Conservation (phyloP, 208 protist species). For the Leishmania mexicana region DNA sequence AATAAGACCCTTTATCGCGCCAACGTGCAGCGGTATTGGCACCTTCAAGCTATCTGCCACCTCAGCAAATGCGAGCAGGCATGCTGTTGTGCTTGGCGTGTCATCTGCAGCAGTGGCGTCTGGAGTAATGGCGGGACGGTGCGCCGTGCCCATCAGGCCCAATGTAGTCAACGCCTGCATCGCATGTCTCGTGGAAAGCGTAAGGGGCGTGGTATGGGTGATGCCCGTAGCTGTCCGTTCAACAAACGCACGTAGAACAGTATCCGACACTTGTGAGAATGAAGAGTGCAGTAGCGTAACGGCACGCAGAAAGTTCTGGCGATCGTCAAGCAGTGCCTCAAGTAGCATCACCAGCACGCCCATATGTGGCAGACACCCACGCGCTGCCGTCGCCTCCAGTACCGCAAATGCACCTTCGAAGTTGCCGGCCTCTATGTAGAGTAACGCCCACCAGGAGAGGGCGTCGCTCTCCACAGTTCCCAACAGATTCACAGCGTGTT, state of each 20-base stretch:
- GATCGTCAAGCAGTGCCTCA: constrained; percentile 28
- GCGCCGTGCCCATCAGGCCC: background rate
- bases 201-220: background rate
- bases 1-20: constrained; percentile 25
- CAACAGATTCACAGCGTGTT: constrained; percentile 13
- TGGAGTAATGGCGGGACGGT: background rate
- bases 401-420: constrained; percentile 27
- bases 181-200: constrained; percentile 17
- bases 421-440: constrained; percentile 23
- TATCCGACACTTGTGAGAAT: constrained; percentile 34
- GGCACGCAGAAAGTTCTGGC: constrained; percentile 17
- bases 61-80: background rate
- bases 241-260: constrained; percentile 68
- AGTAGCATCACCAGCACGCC: constrained; percentile 53
- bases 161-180: constrained; percentile 33
- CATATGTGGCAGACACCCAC: constrained; percentile 57
- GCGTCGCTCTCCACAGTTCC: constrained; percentile 17
- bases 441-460: constrained; percentile 35
- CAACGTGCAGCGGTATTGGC: constrained; percentile 21
- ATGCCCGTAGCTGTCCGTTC: constrained; percentile 35
- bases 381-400: constrained; percentile 22
- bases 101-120: background rate
- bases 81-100: background rate
- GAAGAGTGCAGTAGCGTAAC: constrained; percentile 31
- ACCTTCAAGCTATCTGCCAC: background rate